Percentiles rank a stretch among this genome's conserved stretches.
Conservation (phyloP, 1,284 basidiomycete genomes). For the Marasmius sp. region DNA sequence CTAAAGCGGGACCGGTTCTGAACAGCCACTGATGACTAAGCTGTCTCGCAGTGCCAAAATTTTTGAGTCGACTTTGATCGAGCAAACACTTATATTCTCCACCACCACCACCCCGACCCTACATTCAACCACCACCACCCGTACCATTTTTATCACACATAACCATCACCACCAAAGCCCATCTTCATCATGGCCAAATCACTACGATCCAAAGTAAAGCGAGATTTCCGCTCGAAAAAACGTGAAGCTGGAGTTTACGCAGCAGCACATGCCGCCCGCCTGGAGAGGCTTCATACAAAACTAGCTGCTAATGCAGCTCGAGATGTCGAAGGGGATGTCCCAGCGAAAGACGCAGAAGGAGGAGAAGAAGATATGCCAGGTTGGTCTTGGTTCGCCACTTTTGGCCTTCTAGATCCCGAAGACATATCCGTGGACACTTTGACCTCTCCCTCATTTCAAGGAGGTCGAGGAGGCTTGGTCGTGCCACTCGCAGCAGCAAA, state of each 20-base stretch:
- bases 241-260: slow-evolving; percentile 84
- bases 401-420: slow-evolving; percentile 55
- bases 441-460: slow-evolving; percentile 26
- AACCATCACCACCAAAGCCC: slow-evolving; percentile 15
- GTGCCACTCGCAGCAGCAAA: neutral
- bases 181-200: slow-evolving; percentile 85
- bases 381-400: slow-evolving; percentile 63
- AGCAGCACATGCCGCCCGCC: slow-evolving; percentile 80
- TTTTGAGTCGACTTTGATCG: neutral
- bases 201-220: slow-evolving; percentile 86
- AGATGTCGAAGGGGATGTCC: slow-evolving; percentile 40
- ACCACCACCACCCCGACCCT: slow-evolving; percentile 11
- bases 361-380: slow-evolving; percentile 48
- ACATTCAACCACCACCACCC: slow-evolving; percentile 8
- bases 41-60: neutral
- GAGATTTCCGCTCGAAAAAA: slow-evolving; percentile 83
- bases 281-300: slow-evolving; percentile 75
- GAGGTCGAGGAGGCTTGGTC: slow-evolving; percentile 4
- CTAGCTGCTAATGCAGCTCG: slow-evolving; percentile 52
- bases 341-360: slow-evolving; percentile 35
- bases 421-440: slow-evolving; percentile 53
- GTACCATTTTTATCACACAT: slow-evolving; percentile 1
- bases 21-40: neutral
- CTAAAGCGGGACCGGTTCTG: neutral
- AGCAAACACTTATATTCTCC: slow-evolving; percentile 4